Conservation (phyloP, 2,329 filamentous ascomycete genomes). For the Xylariaceae sp. region DNA sequence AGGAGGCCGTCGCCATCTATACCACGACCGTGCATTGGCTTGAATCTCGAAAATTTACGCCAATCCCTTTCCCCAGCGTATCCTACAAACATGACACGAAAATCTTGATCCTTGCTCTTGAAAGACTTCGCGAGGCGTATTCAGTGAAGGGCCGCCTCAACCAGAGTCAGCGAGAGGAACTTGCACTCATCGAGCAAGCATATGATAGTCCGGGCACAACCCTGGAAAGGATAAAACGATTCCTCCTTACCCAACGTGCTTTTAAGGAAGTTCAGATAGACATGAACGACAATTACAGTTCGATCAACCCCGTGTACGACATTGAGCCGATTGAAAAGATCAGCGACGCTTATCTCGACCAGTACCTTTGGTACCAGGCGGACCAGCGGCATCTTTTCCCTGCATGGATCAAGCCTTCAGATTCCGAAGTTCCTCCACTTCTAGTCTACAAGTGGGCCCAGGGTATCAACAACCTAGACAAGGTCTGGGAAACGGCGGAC, state of each 20-base stretch:
- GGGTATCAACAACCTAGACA: slow-evolving; percentile 95
- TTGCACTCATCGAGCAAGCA: slow-evolving; percentile 95
- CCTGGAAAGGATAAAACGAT: slow-evolving; percentile 92
- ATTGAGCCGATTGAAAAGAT: slow-evolving; percentile 99
- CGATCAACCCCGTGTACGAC: slow-evolving; percentile 98
- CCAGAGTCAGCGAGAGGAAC: slow-evolving; percentile 93
- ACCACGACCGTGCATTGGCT: slow-evolving; percentile 99
- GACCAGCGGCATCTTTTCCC: slow-evolving; percentile 96
- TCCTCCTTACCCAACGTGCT: slow-evolving; percentile 90
- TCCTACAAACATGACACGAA: slow-evolving; percentile 99
- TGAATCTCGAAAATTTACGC: slow-evolving; percentile 96
- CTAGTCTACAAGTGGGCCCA: slow-evolving; percentile 99
- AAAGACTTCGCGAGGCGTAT: slow-evolving; percentile 90
- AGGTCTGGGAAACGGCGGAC: slow-evolving; percentile 89
- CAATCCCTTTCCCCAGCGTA: slow-evolving; percentile 96
- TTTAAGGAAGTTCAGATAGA: slow-evolving; percentile 99
- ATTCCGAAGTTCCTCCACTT: slow-evolving; percentile 92
- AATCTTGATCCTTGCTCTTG: slow-evolving; percentile 91
- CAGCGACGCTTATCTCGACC: slow-evolving; percentile 95
- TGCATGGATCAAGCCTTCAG: slow-evolving; percentile 97
- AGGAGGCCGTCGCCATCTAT: slow-evolving; percentile 97
- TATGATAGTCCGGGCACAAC: slow-evolving; percentile 98
- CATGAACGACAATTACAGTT: slow-evolving; percentile 99
- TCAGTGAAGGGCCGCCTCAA: slow-evolving; percentile 96
- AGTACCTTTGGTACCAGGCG: slow-evolving; percentile 98